Evolutionary conservation across 2,329 filamentous ascomycete species (phyloP).

Genomic region (Monosporascus sp.): DNA sequence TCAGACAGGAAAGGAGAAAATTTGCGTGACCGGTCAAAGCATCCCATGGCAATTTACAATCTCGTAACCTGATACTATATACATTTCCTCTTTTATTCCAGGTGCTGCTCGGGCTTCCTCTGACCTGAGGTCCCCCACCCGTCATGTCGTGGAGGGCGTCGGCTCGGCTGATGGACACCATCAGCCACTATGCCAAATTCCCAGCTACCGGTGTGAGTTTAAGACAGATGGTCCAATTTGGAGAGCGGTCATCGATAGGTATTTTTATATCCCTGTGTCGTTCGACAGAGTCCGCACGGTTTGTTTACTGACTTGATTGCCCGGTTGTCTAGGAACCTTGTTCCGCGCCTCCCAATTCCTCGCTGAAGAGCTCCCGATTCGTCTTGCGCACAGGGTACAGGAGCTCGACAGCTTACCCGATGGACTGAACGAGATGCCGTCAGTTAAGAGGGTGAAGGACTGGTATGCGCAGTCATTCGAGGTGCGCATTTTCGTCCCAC

Average conservation of each 20-base stretch:
- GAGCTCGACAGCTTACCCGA: slow-evolving; percentile 90
- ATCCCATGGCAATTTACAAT: neutral
- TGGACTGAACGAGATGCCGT: slow-evolving; percentile 96
- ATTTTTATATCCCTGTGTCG: slow-evolving; percentile 26
- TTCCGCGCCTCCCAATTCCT: slow-evolving; percentile 98
- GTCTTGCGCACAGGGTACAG: slow-evolving; percentile 91
- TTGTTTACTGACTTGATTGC: neutral
- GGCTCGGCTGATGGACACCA: slow-evolving; percentile 89
- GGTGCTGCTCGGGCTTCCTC: neutral
- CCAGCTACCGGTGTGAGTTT: slow-evolving; percentile 94
- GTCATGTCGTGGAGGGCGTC: slow-evolving; percentile 92
- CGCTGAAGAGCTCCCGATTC: slow-evolving; percentile 95
- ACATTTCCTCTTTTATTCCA: neutral
- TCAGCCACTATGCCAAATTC: slow-evolving; percentile 94
- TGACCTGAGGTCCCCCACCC: slow-evolving; percentile 22
- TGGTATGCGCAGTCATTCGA: slow-evolving; percentile 99
- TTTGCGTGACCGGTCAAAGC: neutral
- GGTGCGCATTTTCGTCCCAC: slow-evolving; percentile 46
- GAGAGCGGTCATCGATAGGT: slow-evolving; percentile 88
- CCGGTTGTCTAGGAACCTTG: slow-evolving; percentile 63
- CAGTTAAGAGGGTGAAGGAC: slow-evolving; percentile 88
- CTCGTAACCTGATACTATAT: neutral
- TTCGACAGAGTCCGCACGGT: neutral
- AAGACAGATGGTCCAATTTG: slow-evolving; percentile 98
- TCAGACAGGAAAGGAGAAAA: neutral